Percentiles rank a stretch among this genome's conserved stretches.
Conservation (phyloP, 108 stramenopile genomes). For the Nitzschia sp. region DNA sequence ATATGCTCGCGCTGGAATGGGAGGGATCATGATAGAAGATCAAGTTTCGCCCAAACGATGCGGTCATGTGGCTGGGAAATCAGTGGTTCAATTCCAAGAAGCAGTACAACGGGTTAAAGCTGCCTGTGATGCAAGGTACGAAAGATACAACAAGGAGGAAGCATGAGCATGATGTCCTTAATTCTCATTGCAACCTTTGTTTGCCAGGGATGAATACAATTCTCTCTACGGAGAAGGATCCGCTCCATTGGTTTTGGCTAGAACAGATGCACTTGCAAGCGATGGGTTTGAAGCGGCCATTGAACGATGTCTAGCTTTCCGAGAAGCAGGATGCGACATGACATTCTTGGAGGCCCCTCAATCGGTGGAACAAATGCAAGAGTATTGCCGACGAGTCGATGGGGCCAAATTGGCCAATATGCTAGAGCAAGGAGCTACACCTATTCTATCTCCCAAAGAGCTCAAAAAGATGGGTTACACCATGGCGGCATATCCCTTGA, state of each 20-base stretch:
- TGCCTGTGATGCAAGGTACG: constrained; percentile 87
- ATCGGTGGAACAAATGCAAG: constrained; percentile 83
- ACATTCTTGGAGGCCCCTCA: constrained; percentile 91
- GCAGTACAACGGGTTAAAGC: constrained; percentile 87
- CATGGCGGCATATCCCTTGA: constrained; percentile 96
- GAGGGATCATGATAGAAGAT: constrained; percentile 97
- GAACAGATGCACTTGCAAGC: constrained; percentile 89
- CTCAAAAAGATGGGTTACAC: constrained; percentile 92
- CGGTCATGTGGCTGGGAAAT: constrained; percentile 94
- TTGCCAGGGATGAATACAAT: constrained; percentile 73
- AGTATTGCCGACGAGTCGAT: constrained; percentile 84
- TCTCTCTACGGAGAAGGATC: constrained; percentile 69
- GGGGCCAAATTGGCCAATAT: constrained; percentile 96
- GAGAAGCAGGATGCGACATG: constrained; percentile 91
- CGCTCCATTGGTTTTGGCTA: constrained; percentile 83
- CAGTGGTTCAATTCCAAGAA: constrained; percentile 82
- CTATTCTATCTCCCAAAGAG: constrained; percentile 82
- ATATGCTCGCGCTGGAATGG: constrained; percentile 90
- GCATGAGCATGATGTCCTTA: not conserved
- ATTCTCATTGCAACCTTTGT: not conserved
- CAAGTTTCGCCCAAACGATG: constrained; percentile 92
- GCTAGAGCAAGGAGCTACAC: constrained; percentile 92
- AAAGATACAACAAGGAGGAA: no score
- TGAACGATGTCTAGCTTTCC: constrained; percentile 87
- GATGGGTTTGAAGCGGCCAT: constrained; percentile 93